Evolutionary conservation across 225 moss, liverwort and hornwort species (phyloP).

Genomic region (Asterella californica): DNA sequence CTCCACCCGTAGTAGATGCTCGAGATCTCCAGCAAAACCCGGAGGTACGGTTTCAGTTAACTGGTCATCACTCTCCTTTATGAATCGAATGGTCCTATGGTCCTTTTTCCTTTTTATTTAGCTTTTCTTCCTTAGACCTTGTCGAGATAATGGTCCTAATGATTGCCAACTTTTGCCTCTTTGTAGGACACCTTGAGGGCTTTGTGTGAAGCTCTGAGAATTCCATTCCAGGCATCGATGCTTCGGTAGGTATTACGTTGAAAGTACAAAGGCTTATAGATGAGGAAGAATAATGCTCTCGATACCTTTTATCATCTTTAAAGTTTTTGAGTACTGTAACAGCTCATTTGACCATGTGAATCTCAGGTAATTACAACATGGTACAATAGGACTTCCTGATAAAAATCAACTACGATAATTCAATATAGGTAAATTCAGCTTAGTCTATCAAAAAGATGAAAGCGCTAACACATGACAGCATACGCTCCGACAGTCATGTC

Average conservation of each 20-base stretch:
- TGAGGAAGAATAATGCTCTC: not conserved
- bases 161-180: not conserved
- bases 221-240: slow-evolving; percentile 83
- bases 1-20: slow-evolving; percentile 79
- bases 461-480: too few species aligned
- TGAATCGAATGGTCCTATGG: not conserved
- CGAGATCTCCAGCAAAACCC: slow-evolving; percentile 67
- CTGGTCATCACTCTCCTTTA: not conserved
- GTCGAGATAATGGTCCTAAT: not conserved
- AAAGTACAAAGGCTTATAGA: not conserved
- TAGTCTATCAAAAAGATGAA: not conserved
- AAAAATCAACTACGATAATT: not conserved
- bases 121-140: not conserved
- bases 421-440: not conserved
- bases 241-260: slow-evolving; percentile 40
- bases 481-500: not conserved
- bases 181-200: slow-evolving; percentile 70
- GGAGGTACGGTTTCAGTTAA: slow-evolving; percentile 44
- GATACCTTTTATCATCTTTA: not conserved
- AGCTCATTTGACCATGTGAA: not conserved
- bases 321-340: not conserved
- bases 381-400: not conserved
- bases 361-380: not conserved
- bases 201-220: slow-evolving; percentile 74
- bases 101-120: too few species aligned